Evolutionary conservation across 2,329 filamentous ascomycete genomes (phyloP), one percentile per base, ranked within the genome.

Genomic region (Raffaelea ambrosiae): DNA sequence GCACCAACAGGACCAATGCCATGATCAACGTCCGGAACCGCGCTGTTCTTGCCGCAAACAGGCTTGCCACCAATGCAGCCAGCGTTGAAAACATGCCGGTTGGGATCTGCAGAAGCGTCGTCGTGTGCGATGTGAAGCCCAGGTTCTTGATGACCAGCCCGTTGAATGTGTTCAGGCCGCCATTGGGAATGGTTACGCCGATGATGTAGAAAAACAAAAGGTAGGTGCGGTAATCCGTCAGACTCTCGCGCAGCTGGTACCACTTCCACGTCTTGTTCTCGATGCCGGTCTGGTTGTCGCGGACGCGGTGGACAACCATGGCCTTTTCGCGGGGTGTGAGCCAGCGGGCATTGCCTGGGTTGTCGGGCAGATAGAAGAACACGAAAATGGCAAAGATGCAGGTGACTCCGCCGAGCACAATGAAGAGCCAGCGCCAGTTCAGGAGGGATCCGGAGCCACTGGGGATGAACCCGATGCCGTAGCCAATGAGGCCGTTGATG

Each of bases 391-490:
- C 81, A 73, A 80, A 84, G 13, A 68, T 49, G 16, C 74, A 67
- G 49, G 78, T 83, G 19, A 83, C 66, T 1, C 75, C 68, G 8
- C 69, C 69, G 4, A 79, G 79, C n/a, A 86, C 73, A 16, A 86
- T 62, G 57, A 86, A 86, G 47, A 85, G 80, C 53, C 81, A 85
- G 57, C 77, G 78, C 81, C 81, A 86, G 7, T 38, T 38, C 35
- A n/a, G 13, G 0, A 73, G 75, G 0, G 73, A 67, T 19, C 84
- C 66, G 1, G 68, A 64, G 14, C 75, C 77, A 7, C 7, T 29
- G 36, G 69, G 66, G 53, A 79, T 79, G 52, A 80, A 69, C 1
- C 80, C 79, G 41, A 83, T 82, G 0, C 72, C 79, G 48, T 77
- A 83, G 0, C 75, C 63, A 59, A 48, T 40, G 16, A 51, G 48